Percentiles rank a stretch among this genome's conserved stretches.
Conservation (phyloP, 805 yeast genomes). For the Candida chauliodis region DNA sequence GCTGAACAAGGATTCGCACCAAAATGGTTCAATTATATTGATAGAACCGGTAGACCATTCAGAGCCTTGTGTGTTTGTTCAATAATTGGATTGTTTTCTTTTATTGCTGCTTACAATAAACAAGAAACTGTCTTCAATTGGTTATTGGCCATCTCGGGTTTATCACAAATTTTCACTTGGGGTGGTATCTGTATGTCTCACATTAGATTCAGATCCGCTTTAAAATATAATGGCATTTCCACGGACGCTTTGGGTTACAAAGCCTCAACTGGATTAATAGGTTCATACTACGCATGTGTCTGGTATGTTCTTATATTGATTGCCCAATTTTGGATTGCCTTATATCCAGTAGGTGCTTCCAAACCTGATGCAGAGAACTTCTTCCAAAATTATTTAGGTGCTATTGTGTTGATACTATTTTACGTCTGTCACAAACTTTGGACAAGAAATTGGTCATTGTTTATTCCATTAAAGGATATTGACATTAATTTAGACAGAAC, state of each 20-base stretch:
- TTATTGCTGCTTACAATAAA: slow-evolving; percentile 39
- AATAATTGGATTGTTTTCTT: slow-evolving; percentile 34
- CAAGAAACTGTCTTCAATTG: slow-evolving; percentile 38
- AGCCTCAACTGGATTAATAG: slow-evolving; percentile 38
- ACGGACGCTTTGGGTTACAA: slow-evolving; percentile 29
- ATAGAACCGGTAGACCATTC: slow-evolving; percentile 39
- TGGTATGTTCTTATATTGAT: slow-evolving; percentile 32
- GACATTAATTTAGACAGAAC: slow-evolving; percentile 29
- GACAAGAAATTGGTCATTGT: slow-evolving; percentile 28
- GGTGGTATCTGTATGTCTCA: slow-evolving; percentile 38
- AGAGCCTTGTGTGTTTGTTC: slow-evolving; percentile 33
- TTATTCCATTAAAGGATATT: slow-evolving; percentile 24
- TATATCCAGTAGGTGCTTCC: slow-evolving; percentile 32
- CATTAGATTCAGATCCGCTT: slow-evolving; percentile 37
- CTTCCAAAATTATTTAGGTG: slow-evolving; percentile 34
- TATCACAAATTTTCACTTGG: slow-evolving; percentile 43
- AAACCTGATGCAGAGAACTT: slow-evolving; percentile 26
- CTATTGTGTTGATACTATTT: slow-evolving; percentile 27
- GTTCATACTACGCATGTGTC: slow-evolving; percentile 32
- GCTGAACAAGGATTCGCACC: slow-evolving; percentile 44
- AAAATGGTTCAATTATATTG: slow-evolving; percentile 34
- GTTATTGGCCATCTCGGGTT: slow-evolving; percentile 41
- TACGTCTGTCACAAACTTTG: slow-evolving; percentile 32
- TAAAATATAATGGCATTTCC: slow-evolving; percentile 27
- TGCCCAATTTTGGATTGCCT: slow-evolving; percentile 45